These are phyloP conservation scores for Candida quercuum DNA, from an alignment of 805 yeast genomes.

Conservation along the genomic window DNA sequence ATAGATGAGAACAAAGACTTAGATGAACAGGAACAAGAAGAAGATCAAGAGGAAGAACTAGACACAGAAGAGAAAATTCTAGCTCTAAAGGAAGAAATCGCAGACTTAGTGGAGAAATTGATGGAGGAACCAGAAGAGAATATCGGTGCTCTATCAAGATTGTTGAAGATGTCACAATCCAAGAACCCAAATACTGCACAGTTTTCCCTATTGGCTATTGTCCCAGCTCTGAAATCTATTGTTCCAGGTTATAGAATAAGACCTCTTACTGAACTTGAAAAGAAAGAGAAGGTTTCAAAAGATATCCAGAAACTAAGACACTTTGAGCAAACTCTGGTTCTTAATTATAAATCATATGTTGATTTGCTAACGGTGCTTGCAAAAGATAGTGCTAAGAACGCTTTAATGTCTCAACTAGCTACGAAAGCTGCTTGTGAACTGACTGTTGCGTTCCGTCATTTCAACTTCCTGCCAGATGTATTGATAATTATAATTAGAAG, in stretches of 20 bases:
- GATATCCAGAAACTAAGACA: conserved; percentile 75
- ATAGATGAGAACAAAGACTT: too few relatives aligned
- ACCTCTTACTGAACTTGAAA: conserved; percentile 75
- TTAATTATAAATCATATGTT: conserved; percentile 64
- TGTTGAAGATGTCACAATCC: conserved; percentile 66
- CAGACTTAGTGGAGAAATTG: conserved; percentile 69
- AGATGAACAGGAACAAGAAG: conserved; percentile 20
- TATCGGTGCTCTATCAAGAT: conserved; percentile 54
- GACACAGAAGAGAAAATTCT: conserved; percentile 51
- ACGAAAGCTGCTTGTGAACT: conserved; percentile 78
- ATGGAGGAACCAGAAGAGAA: conserved; percentile 90
- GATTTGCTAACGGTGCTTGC: conserved; percentile 43
- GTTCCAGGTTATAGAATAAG: conserved; percentile 87
- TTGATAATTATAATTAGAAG: conserved; percentile 63
- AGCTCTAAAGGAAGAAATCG: conserved; percentile 75
- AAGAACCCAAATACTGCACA: conserved; percentile 61
- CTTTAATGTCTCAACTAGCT: conserved; percentile 49
- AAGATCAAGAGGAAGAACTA: conserved; percentile 26
- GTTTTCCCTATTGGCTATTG: conserved; percentile 70
- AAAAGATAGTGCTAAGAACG: conserved; percentile 31
- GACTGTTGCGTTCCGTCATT: conserved; percentile 60
- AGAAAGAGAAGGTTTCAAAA: conserved; percentile 72
- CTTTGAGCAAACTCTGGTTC: conserved; percentile 75
- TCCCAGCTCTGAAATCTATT: conserved; percentile 78
- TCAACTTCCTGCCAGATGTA: conserved; percentile 78